Evolutionary conservation across 345 rosid species (phyloP).

Genomic region (Salix suchowensis): DNA sequence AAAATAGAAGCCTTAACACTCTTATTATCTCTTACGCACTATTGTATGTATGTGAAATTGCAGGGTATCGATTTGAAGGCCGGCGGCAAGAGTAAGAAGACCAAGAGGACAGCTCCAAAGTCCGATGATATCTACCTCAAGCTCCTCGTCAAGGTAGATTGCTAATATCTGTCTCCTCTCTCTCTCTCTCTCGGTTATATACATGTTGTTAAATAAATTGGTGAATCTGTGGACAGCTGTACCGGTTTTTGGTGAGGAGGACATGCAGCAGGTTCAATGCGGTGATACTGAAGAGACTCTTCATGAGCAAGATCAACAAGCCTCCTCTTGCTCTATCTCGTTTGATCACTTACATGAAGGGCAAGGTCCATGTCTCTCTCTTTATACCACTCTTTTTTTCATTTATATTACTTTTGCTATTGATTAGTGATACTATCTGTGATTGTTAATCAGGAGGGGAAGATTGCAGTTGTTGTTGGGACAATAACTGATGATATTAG

Average conservation of each 20-base stretch:
- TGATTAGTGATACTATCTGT: background rate
- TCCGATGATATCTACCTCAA: constrained; percentile 94
- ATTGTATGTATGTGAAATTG: background rate
- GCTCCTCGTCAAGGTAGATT: constrained; percentile 78
- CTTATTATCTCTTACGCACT: background rate
- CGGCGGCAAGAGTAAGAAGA: constrained; percentile 97
- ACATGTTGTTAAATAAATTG: background rate
- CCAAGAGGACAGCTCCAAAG: constrained; percentile 83
- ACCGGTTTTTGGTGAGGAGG: constrained; percentile 87
- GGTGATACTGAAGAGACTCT: constrained; percentile 84
- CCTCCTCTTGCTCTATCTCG: constrained; percentile 87
- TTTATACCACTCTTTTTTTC: background rate
- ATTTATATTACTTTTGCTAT: background rate
- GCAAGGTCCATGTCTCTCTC: constrained; percentile 49
- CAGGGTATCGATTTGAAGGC: constrained; percentile 98
- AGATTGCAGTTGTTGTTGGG: constrained; percentile 83
- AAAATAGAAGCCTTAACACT: background rate
- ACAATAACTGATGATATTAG: constrained; percentile 80
- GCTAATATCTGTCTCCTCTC: background rate
- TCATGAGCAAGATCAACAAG: constrained; percentile 95
- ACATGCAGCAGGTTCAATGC: constrained; percentile 88
- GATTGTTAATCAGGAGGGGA: constrained; percentile 48
- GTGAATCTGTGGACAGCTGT: constrained; percentile 45
- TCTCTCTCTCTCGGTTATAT: background rate
- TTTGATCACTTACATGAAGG: constrained; percentile 52